Conservation (phyloP, 768 basidiomycete species). For the Panus rudis region DNA sequence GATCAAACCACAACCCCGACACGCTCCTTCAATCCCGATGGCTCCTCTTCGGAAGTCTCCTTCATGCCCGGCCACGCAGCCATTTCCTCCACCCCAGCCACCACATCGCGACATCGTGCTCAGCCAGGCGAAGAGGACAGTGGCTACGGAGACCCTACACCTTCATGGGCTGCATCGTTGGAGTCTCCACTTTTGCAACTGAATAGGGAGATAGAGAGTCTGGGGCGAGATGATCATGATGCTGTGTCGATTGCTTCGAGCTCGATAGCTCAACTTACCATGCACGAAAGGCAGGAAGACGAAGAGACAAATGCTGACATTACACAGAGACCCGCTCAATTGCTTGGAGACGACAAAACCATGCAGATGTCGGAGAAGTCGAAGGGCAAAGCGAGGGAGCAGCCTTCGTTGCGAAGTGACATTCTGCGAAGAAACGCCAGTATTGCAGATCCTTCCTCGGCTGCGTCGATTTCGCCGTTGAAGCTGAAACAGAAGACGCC, state of each 20-base stretch:
- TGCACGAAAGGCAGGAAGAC: too few relatives aligned
- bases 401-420: constrained; percentile 36
- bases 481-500: constrained; percentile 57
- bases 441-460: constrained; percentile 18
- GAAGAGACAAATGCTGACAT: constrained; percentile 18
- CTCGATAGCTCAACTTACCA: constrained; percentile 14
- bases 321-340: constrained; percentile 16
- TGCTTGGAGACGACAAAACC: constrained; percentile 1
- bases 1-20: constrained; percentile 1
- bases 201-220: constrained; percentile 52
- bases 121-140: constrained; percentile 27
- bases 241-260: constrained; percentile 15
- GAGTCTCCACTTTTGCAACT: constrained; percentile 69
- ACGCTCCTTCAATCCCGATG: constrained; percentile 31
- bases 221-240: constrained; percentile 44
- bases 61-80: constrained; percentile 71
- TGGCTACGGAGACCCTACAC: constrained; percentile 36
- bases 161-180: constrained; percentile 68
- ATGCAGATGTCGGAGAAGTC: constrained; percentile 15
- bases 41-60: constrained; percentile 56
- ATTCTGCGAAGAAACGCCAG: constrained; percentile 47
- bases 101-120: constrained; percentile 27
- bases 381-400: constrained; percentile 42
- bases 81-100: constrained; percentile 75
- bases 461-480: constrained; percentile 39